Base-by-base conservation (phyloP, 257 asterid species). In the Gynochthodes officinalis region DNA sequence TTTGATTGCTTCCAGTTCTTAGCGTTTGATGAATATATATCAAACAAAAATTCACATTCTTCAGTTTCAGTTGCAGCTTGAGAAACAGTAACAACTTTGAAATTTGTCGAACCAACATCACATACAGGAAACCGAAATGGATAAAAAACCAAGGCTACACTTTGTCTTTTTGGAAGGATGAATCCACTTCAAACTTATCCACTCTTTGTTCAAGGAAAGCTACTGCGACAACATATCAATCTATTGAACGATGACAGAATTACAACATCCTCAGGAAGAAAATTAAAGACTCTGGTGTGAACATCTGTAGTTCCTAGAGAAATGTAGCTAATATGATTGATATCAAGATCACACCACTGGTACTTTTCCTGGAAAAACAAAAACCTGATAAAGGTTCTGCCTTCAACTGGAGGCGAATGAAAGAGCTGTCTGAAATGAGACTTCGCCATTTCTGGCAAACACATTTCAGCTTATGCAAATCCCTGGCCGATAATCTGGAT, bases 201-300 rank as follows among this genome's bases (percentile, higher is more conserved):
- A 87, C 50, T 86, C 82, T 69, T 78, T 84, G 59, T 78, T 91
- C 82, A 91, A 61, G 92, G 88, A 35, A 82, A 81, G 70, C 78
- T 55, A 60, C 89, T 84, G 28, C 94, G 87, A 70, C 96, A 89
- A 73, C 95, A 91, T 0, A 86, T 18, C 1, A 89, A 80, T 64
- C 96, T 95, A 8, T 85, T 78, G 80, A 73, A 81, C 4, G 88
- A 78, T 14, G 86, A 82, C 75, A 85, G 65, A 71, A 85, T 57
- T 32, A 81, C 82, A 39, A 86, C 84, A 25, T 50, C 59, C 48
- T 85, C 88, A 0, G 97, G 96, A 57, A 91, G 91, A 39, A 91
- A 91, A 61, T 75, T 65, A 32, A 89, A 74, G 49, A 84, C 83
- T 6, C 44, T 53, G 53, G 42, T 59, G 69, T 70, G 27, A 8